Base-by-base conservation (phyloP, 1,284 basidiomycete genomes). In the Sanguinoderma infundibulare region DNA sequence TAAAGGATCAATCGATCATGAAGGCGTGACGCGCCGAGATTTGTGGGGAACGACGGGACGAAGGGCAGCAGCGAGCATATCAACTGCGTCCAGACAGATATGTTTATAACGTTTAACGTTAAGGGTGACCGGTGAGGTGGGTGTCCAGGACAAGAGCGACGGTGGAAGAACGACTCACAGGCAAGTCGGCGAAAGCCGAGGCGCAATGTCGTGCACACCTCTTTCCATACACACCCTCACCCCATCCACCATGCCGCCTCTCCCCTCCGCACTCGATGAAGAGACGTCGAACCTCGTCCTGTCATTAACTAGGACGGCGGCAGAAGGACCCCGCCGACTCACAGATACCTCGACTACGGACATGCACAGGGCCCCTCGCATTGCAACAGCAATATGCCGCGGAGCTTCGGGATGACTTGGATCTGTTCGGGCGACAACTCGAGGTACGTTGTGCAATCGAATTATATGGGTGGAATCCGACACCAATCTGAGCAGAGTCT, bases 341-440 rank as follows among this genome's bases (percentile, higher is more conserved):
- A 68, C 91, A 94, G 73, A 82, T 97, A 39, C 90, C 92, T 0
- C 85, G 91, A 5, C 78, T 96, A 53, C 79, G 81, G 8, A 72
- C 77, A 51, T 95, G 90, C 72, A 77, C 74, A 12, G 91, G 90
- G 0, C 87, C 92, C 2, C 74, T 91, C 5, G 72, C 81, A 0
- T 71, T 85, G 5, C 93, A 95, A 67, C 89, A 93, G 70, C 83
- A 86, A 54, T 81, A 91, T 55, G 86, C 87, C 0, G 85, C 85
- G 2, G 93, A 94, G 72, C 73, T 95, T 59, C 80, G 91, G 35
- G 87, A 90, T 57, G 94, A 96, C 68, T 76, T 94, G 14, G 87
- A 89, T 47, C 70, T 74, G 0, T 81, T 92, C 34, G 78, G 81
- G 3, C 79, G 79, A 46, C 84, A 89, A 60, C 76, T 95, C 14